These are phyloP conservation scores for Tuctoria greenei DNA, from an alignment of 176 grass and related monocot genomes.

Conservation along the genomic window DNA sequence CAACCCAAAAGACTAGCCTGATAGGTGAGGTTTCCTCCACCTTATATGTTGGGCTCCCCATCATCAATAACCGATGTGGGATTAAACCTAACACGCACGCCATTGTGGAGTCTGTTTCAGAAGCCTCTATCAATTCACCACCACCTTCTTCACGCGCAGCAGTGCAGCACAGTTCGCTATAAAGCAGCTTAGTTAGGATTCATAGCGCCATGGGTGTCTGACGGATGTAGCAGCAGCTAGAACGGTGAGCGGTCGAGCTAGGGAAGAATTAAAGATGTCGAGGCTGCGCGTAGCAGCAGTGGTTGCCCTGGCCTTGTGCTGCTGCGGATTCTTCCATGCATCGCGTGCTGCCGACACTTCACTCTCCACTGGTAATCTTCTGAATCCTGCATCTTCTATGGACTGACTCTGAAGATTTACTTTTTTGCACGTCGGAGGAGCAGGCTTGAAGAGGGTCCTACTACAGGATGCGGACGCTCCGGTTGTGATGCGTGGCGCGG, in stretches of 20 bases:
- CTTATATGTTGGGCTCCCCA: too few relatives aligned
- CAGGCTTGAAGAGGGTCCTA: slow-evolving; percentile 8
- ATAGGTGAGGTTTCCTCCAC: too few relatives aligned
- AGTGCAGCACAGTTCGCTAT: slow-evolving; percentile 7
- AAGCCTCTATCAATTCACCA: background rate
- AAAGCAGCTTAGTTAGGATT: slow-evolving; percentile 10
- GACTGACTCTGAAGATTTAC: background rate
- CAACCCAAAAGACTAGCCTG: too few relatives aligned
- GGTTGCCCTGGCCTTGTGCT: slow-evolving; percentile 30
- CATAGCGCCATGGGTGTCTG: slow-evolving; percentile 10
- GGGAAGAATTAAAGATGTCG: background rate
- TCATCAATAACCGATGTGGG: too few relatives aligned
- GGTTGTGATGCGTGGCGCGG: background rate
- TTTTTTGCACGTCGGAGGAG: background rate
- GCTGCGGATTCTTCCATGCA: slow-evolving; percentile 32
- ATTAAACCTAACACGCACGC: too few relatives aligned
- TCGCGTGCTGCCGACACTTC: background rate
- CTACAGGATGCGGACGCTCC: background rate
- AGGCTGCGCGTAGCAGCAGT: slow-evolving; percentile 26
- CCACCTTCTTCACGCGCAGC: background rate
- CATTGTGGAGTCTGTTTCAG: slow-evolving; percentile 43
- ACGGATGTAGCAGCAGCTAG: slow-evolving; percentile 21
- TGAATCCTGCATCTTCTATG: background rate
- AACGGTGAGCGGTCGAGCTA: slow-evolving; percentile 29
- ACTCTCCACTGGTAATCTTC: slow-evolving; percentile 31